Conservation (phyloP, 768 basidiomycete genomes). For the Hortiboletus campestris region DNA sequence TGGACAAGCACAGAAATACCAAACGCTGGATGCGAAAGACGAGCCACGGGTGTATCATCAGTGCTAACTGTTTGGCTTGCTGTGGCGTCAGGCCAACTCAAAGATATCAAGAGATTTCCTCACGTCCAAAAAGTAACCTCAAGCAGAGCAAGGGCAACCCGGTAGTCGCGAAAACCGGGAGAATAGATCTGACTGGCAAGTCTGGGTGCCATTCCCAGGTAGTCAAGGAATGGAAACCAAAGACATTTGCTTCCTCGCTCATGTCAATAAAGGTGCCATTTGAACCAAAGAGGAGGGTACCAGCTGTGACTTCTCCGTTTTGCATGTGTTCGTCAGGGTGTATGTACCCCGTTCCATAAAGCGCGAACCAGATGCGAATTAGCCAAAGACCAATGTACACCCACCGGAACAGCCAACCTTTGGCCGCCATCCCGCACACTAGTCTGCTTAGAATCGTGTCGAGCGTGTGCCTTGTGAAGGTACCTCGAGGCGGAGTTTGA, state of each 20-base stretch:
- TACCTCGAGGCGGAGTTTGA: constrained; percentile 26
- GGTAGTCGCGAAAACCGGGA: constrained; percentile 33
- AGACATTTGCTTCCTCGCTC: constrained; percentile 24
- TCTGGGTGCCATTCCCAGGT: constrained; percentile 40
- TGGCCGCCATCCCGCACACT: constrained; percentile 3
- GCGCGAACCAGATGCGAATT: constrained; percentile 29
- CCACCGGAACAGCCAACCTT: constrained; percentile 14
- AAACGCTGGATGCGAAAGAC: constrained; percentile 33
- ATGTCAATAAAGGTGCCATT: constrained; percentile 5
- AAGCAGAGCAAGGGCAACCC: constrained; percentile 31
- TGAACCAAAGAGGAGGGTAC: constrained; percentile 18
- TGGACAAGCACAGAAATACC: constrained; percentile 31
- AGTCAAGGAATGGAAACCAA: constrained; percentile 26
- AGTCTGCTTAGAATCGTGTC: neutral
- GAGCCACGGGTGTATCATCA: constrained; percentile 4
- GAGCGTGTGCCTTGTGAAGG: too few relatives aligned
- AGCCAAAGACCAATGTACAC: constrained; percentile 27
- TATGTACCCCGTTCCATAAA: constrained; percentile 37
- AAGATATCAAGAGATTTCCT: constrained; percentile 6
- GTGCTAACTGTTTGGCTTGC: constrained; percentile 11
- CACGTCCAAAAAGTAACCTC: constrained; percentile 21
- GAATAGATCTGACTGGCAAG: constrained; percentile 37
- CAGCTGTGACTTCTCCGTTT: constrained; percentile 39
- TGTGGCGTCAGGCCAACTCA: constrained; percentile 3
- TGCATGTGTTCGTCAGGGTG: constrained; percentile 44